Evolutionary conservation across 805 yeast genomes (phyloP), one percentile per base, ranked within the genome.

Genomic region (Candida taoyuanica): DNA sequence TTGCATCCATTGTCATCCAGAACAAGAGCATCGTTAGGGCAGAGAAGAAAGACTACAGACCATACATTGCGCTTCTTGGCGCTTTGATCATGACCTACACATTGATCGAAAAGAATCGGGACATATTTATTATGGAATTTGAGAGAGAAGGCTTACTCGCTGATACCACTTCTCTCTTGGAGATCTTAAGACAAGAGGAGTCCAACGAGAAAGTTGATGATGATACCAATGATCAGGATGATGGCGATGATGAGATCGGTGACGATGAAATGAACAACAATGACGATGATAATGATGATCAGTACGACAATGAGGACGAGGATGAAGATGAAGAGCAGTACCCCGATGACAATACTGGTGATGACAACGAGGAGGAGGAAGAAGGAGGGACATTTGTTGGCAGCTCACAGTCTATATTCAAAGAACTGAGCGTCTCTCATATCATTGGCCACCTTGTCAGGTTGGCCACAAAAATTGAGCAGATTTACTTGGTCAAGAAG

Each of bases 141-240:
- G 81, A 74, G 49, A 71, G 84, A 39, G 94, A 86, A 50, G 96
- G 96, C 0, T 58, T 83, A n/a, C 55, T 81, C 4, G 59, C 69
- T 14, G 85, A 81, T 52, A 64, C 72, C 8, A 47, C 60, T 1
- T 42, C 51, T 0, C 58, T 76, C 4, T 37, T 62, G 8, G 60
- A 58, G 18, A 46, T 50, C 7, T 25, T 48, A 27, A 33, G 52
- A 43, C 53, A 48, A 6, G 55, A 50, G 3, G 56, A 35, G 13
- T 21, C 34, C 11, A 21, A 30, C 34, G 9, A n/a, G n/a, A n/a
- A n/a, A n/a, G n/a, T n/a, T n/a, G n/a, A n/a, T n/a, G n/a, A n/a
- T n/a, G n/a, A n/a, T n/a, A n/a, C n/a, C n/a, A n/a, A 9, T 11
- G 46, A 46, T 9, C 52, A 49, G 2, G 63, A 51, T 1, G 65